Base-by-base conservation (phyloP, 2,329 filamentous ascomycete species). In the Alternaria ethzedia region DNA sequence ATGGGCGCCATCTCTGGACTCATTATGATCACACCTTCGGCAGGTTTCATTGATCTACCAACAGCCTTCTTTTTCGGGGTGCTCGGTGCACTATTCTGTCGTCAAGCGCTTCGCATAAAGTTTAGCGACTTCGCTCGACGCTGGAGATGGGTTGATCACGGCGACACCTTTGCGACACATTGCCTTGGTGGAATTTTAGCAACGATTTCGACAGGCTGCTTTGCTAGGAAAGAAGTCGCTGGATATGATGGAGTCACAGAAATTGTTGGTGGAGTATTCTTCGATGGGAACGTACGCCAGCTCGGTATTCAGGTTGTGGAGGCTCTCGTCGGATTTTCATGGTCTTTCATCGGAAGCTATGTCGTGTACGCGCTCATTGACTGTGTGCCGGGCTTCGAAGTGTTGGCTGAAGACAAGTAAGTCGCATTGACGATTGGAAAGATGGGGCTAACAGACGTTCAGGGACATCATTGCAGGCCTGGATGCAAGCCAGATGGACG, bases 131-230 rank as follows among this genome's bases (percentile, higher is more conserved):
- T 82, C 28, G 85, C 85, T 6, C 74, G 78, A n/a, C 73, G 78
- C 3, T 81, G 80, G 75, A 76, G 81, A 32, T 87, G 84, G 85
- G 85, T 87, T 0, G 85, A 86, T 64, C 86, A 86, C 63, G 85
- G 84, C 1, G 85, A 87, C 70, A 86, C 84, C 0, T 86, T 86
- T 69, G 85, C 85, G 6, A 86, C 84, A 5, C 85, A 86, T 63
- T 86, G 85, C 66, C 75, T 86, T 11, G 85, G 85, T 17, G 85
- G 85, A 0, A 76, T 86, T 6, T 71, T 84, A 0, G 85, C 83
- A 0, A 87, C 85, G 0, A 81, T 86, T 12, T 79, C 80, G 5
- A 86, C 85, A 0, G 85, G 85, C 0, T 75, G 85, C 17, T 86
- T 86, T 71, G 85, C 84, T 3, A 77, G 79, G 45, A 85, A 83